Evolutionary conservation across 1,284 basidiomycete species (phyloP).

Genomic region (Puccinia coronata): DNA sequence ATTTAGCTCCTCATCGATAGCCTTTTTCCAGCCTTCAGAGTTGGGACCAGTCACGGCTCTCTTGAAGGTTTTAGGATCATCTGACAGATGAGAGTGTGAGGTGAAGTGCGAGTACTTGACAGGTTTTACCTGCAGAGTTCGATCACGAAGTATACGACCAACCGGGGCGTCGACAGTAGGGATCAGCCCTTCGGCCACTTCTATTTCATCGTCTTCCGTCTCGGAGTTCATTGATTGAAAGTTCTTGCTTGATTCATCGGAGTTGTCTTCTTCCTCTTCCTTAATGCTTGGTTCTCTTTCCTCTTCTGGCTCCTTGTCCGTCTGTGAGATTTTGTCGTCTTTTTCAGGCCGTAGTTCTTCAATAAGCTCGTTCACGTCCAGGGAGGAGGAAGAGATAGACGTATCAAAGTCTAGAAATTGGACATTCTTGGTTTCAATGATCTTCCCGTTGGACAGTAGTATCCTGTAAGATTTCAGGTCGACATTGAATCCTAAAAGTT

Average conservation of each 20-base stretch:
- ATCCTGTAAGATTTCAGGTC: too few relatives aligned
- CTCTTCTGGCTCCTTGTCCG: too few relatives aligned
- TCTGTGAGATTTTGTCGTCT: too few relatives aligned
- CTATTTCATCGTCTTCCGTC: neutral
- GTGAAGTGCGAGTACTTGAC: neutral
- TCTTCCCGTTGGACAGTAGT: too few relatives aligned
- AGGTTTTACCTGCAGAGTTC: neutral
- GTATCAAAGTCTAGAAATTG: too few relatives aligned
- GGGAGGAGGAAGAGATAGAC: too few relatives aligned
- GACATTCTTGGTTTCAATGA: too few relatives aligned
- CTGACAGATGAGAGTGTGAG: neutral
- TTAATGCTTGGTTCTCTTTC: neutral
- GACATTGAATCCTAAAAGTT: too few relatives aligned
- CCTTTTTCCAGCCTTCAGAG: conserved; percentile 6
- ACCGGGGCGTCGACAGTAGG: neutral
- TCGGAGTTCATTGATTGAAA: neutral
- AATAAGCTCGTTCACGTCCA: too few relatives aligned
- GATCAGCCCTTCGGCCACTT: neutral
- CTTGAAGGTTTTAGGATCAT: conserved; percentile 4
- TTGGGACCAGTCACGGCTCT: neutral
- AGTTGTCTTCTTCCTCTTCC: neutral
- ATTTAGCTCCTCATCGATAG: neutral
- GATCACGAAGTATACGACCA: neutral
- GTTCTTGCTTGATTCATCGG: neutral
- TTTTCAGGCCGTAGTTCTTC: too few relatives aligned